Conservation (phyloP, 2,329 filamentous ascomycete species). For the Myriosclerotinia scirpicola region DNA sequence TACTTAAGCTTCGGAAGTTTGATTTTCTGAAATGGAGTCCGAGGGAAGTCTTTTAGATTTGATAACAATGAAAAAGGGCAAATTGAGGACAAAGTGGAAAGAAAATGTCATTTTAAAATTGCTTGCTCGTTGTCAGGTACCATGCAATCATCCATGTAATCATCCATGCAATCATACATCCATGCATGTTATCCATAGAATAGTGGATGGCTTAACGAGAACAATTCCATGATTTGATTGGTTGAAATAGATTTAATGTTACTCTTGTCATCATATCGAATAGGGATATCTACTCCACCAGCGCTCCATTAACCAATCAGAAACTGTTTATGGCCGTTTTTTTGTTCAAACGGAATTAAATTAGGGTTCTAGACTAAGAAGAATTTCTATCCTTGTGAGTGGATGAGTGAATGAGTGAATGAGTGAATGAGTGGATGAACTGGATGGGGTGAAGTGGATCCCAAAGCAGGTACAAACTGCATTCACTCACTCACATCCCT, state of each 20-base stretch:
- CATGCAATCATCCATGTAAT: too few relatives aligned
- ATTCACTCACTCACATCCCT: too few relatives aligned
- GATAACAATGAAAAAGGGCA: too few relatives aligned
- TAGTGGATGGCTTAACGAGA: conserved; percentile 4
- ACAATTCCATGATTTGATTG: neutral
- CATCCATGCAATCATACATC: too few relatives aligned
- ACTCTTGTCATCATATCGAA: neutral
- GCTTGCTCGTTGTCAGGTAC: conserved; percentile 5
- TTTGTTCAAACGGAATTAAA: conserved; percentile 1
- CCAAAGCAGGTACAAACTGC: conserved; percentile 14
- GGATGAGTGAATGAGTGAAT: too few relatives aligned
- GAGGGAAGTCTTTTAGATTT: too few relatives aligned
- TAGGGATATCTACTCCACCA: neutral
- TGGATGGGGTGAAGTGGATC: neutral
- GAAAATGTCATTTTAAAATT: conserved; percentile 20
- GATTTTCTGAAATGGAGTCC: too few relatives aligned
- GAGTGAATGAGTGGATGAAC: too few relatives aligned
- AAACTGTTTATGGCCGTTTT: neutral
- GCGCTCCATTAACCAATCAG: neutral
- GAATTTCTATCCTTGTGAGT: neutral
- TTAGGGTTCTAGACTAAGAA: conserved; percentile 11
- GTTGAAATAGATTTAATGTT: neutral
- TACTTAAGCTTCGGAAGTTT: too few relatives aligned
- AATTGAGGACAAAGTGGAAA: conserved; percentile 8
- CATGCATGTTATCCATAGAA: too few relatives aligned